Conservation (phyloP, 1,284 basidiomycete genomes). For the Puccinia horiana region DNA sequence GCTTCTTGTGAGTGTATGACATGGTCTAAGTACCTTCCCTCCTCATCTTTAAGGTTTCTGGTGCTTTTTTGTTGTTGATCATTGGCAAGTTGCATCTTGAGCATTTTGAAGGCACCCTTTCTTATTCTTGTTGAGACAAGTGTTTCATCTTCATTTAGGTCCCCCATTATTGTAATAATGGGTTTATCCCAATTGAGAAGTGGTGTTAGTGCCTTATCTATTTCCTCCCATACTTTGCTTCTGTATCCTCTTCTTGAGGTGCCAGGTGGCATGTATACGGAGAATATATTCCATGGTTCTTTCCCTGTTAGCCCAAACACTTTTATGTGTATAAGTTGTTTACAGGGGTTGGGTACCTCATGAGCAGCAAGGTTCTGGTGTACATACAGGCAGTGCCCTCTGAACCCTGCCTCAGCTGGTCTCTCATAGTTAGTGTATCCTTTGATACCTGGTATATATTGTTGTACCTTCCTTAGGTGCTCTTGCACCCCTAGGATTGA, state of each 20-base stretch:
- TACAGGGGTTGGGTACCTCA: background rate
- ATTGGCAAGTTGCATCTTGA: background rate
- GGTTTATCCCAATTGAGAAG: background rate
- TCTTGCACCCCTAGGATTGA: background rate
- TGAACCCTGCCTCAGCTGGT: background rate
- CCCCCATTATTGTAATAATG: background rate
- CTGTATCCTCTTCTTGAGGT: background rate
- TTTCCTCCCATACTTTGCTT: background rate
- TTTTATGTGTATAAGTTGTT: background rate
- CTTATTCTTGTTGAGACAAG: background rate
- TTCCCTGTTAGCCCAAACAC: background rate
- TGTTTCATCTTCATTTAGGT: background rate
- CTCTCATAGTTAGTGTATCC: background rate
- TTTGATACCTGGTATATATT: background rate
- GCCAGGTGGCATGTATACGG: background rate
- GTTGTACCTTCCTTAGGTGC: background rate
- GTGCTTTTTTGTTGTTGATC: background rate
- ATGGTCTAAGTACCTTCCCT: background rate
- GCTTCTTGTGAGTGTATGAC: background rate
- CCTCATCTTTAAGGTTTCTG: background rate
- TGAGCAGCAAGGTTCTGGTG: background rate
- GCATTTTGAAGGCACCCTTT: too few relatives aligned
- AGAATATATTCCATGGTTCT: background rate
- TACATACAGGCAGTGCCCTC: conserved; percentile 7
- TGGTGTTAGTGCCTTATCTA: background rate